These are phyloP conservation scores for Suhomyces kilbournensis DNA, from an alignment of 805 yeast species.

Conservation along the genomic window DNA sequence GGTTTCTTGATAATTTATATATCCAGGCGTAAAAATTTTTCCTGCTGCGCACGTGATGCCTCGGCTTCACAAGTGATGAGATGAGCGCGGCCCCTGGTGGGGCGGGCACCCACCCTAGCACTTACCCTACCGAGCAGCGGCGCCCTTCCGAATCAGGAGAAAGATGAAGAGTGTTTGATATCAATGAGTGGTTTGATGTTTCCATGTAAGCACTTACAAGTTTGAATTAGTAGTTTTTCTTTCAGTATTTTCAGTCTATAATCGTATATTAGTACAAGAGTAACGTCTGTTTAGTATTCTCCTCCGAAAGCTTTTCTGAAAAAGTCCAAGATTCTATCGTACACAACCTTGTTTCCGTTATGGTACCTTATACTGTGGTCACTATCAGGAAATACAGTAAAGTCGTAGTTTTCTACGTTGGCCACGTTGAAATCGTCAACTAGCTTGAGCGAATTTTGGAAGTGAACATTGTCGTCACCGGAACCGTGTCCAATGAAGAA, in stretches of 20 bases:
- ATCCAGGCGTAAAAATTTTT: constrained; percentile 1
- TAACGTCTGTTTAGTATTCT: constrained; percentile 1
- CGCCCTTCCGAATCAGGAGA: neutral
- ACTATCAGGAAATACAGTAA: constrained; percentile 77
- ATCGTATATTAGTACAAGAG: neutral
- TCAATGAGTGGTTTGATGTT: no score
- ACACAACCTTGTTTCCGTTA: constrained; percentile 68
- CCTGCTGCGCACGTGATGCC: constrained; percentile 6
- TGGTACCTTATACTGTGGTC: constrained; percentile 73
- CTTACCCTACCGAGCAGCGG: constrained; percentile 4
- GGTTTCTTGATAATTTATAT: constrained; percentile 3
- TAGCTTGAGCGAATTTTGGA: constrained; percentile 63
- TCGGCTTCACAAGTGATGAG: neutral
- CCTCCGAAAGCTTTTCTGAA: constrained; percentile 12
- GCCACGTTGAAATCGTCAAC: constrained; percentile 57
- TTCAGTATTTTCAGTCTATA: no score
- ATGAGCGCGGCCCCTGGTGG: neutral
- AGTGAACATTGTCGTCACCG: constrained; percentile 81
- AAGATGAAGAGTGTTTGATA: no score
- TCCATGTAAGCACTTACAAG: no score
- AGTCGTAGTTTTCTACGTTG: constrained; percentile 80
- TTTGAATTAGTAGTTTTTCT: no score
- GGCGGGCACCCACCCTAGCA: constrained; percentile 1
- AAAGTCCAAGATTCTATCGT: constrained; percentile 40
- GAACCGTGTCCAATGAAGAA: constrained; percentile 78